Base-by-base conservation (phyloP, 805 yeast species). In the Saccharomycopsis fibuligera region DNA sequence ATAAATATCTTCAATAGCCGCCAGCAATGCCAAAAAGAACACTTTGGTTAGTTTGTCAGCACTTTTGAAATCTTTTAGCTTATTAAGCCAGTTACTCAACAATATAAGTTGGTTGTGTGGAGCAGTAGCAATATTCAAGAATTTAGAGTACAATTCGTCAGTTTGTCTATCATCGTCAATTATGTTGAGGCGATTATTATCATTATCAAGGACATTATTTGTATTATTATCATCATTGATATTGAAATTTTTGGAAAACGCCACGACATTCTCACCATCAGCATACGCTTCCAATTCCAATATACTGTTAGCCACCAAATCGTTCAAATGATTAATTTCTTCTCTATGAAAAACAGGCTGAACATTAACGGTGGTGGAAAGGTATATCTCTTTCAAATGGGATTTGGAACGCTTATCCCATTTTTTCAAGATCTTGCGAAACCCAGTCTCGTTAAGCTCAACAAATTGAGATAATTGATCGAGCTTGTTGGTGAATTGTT, bases 331-430 rank as follows among this genome's bases (percentile, higher is more conserved):
- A 40, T 93, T 83, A 45, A 91, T 84, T 58, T 86, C 91, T 54
- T 85, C 83, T 54, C 95, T 78, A 60, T 93, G 95, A 68, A 93
- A 93, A 10, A 91, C 95, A 0, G 99, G 98, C 65, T 93, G 99
- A 4, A 93, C 96, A 53, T 87, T 88, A 12, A 93, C 96, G 0
- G 96, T 96, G 0, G 96, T 84, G 27, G 88, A 81, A 43, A 93
- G 73, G 62, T 90, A 93, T 45, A 93, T 72, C 62, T 93, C 99
- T 61, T 90, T 89, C 5, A 96, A 89, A 57, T 87, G 95, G 2
- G 96, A 86, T 60, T 91, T 89, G 21, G 96, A 88, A 54, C 97
- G 73, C 66, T 93, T 93, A 67, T 93, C 99, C 99, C 99, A 93
- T 68, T 93, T 93, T 64, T 93, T 93, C 59, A 93, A 76, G 25